Evolutionary conservation across 2,329 filamentous ascomycete genomes (phyloP).

Genomic region (Pseudogymnoascus sp.): DNA sequence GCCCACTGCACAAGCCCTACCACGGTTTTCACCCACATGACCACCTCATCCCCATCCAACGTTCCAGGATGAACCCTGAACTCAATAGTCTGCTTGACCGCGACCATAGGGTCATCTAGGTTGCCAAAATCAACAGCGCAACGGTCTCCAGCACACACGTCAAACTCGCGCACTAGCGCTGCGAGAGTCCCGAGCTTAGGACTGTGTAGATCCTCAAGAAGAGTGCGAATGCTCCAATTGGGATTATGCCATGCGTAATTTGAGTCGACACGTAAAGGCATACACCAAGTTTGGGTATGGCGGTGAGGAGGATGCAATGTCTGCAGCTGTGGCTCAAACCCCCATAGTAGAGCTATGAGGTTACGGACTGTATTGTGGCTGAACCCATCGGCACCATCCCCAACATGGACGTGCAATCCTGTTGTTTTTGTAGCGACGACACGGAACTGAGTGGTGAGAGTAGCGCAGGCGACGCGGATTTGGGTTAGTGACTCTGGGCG

Average conservation of each 20-base stretch:
- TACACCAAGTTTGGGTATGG: not conserved
- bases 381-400: slow-evolving; percentile 22
- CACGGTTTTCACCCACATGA: slow-evolving; percentile 17
- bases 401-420: slow-evolving; percentile 28
- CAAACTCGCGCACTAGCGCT: not conserved
- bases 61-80: slow-evolving; percentile 22
- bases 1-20: slow-evolving; percentile 18
- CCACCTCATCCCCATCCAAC: slow-evolving; percentile 14
- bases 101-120: not conserved
- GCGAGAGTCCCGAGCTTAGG: not conserved
- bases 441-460: slow-evolving; percentile 16
- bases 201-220: not conserved
- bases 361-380: slow-evolving; percentile 23
- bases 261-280: not conserved
- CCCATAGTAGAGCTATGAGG: slow-evolving; percentile 21
- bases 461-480: slow-evolving; percentile 9
- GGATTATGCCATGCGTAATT: not conserved
- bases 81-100: slow-evolving; percentile 18
- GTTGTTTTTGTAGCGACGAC: slow-evolving; percentile 20
- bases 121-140: not conserved
- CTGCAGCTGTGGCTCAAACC: slow-evolving; percentile 25
- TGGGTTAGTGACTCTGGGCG: slow-evolving; percentile 9
- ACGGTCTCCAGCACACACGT: not conserved
- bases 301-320: slow-evolving; percentile 19
- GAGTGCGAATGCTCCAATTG: not conserved